These are phyloP conservation scores for Shiraia sp. DNA, from an alignment of 2,329 filamentous ascomycete genomes.

Conservation along the genomic window DNA sequence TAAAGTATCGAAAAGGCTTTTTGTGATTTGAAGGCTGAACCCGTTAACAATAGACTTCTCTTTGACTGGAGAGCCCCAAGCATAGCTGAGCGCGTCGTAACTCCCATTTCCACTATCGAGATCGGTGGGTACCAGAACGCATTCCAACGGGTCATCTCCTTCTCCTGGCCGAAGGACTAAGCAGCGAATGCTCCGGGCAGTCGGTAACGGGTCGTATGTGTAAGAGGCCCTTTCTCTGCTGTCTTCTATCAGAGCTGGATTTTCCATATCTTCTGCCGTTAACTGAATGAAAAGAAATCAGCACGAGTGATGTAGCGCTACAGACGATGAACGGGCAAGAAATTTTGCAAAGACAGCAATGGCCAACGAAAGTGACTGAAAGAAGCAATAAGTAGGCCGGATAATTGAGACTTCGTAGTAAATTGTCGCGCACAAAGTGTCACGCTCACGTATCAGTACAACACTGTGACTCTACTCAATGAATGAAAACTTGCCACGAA, in stretches of 20 bases:
- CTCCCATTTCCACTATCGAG: not conserved
- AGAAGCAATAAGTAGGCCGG: no score
- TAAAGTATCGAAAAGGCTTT: constrained; percentile 2
- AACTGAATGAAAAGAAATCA: no score
- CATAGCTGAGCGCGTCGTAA: constrained; percentile 18
- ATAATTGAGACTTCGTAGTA: no score
- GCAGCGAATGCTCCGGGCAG: not conserved
- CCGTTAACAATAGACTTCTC: not conserved
- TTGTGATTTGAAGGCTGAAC: not conserved
- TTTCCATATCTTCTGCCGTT: no score
- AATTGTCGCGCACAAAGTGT: no score
- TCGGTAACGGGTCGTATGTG: not conserved
- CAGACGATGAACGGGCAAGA: no score
- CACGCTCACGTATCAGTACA: not conserved
- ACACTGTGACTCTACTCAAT: not conserved
- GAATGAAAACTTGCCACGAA: constrained; percentile 5
- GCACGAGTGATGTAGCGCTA: no score
- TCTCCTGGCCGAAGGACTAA: not conserved
- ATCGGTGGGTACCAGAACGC: not conserved
- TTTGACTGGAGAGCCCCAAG: constrained; percentile 8
- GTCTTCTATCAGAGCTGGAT: no score
- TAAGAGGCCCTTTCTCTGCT: not conserved
- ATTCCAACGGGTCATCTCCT: not conserved
- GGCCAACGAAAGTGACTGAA: no score
- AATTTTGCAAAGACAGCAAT: no score